Percentiles rank a stretch among this genome's conserved stretches.
Conservation (phyloP, 768 basidiomycete genomes). For the Tulasnella sp. region DNA sequence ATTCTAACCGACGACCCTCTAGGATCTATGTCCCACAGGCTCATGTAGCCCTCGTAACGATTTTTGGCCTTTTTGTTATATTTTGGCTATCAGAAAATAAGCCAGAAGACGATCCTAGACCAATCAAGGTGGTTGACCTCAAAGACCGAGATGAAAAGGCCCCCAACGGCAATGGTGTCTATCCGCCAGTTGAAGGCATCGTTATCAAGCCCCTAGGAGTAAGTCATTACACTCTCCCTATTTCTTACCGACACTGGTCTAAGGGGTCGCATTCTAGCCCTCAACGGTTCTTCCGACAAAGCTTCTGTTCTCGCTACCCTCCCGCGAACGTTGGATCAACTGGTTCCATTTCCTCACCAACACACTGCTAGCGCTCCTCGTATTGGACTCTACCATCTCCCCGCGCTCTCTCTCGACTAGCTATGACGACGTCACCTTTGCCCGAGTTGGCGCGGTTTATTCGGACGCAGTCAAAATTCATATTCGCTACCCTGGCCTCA, state of each 20-base stretch:
- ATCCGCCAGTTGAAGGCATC: neutral
- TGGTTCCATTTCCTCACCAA: constrained; percentile 41
- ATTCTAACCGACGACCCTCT: neutral
- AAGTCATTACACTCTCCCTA: neutral
- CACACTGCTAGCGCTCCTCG: constrained; percentile 40
- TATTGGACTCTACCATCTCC: constrained; percentile 51
- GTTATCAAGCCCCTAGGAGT: constrained; percentile 14
- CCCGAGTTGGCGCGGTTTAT: constrained; percentile 67
- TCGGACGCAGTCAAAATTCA: constrained; percentile 60
- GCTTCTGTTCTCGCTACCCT: constrained; percentile 28
- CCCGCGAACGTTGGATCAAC: neutral
- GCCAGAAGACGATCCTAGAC: neutral
- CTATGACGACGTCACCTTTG: constrained; percentile 52
- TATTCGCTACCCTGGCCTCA: constrained; percentile 53
- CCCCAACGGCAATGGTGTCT: constrained; percentile 16
- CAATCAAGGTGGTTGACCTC: constrained; percentile 16
- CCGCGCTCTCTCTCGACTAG: constrained; percentile 55
- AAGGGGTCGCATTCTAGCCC: neutral
- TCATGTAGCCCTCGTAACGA: neutral
- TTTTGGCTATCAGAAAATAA: neutral
- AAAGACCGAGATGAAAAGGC: constrained; percentile 1
- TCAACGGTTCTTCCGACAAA: constrained; percentile 14
- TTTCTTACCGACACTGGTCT: neutral
- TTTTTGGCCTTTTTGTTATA: neutral
- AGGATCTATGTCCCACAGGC: constrained; percentile 1